Evolutionary conservation across 805 yeast genomes (phyloP).

Genomic region (Myxozyma vanderwaltii): DNA sequence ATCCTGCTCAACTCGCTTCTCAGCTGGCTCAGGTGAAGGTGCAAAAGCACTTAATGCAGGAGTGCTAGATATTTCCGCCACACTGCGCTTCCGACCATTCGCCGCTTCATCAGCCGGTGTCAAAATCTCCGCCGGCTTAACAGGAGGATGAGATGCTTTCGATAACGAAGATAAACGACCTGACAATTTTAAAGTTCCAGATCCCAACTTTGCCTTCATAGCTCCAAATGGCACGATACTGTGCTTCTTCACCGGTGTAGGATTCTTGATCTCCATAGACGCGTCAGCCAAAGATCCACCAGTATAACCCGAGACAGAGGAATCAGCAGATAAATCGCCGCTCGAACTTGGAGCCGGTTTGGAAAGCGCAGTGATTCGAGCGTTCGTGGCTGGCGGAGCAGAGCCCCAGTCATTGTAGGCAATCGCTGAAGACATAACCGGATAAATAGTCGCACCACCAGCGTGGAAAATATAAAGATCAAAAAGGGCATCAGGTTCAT

Average conservation of each 20-base stretch:
- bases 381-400: conserved; percentile 9
- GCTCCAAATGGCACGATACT: conserved; percentile 23
- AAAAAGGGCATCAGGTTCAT: conserved; percentile 15
- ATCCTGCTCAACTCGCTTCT: conserved; percentile 13
- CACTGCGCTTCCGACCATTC: conserved; percentile 9
- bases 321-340: background rate
- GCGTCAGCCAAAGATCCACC: background rate
- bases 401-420: conserved; percentile 20
- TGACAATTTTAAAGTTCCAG: background rate
- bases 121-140: background rate
- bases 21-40: conserved; percentile 8
- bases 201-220: conserved; percentile 15
- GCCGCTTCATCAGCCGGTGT: conserved; percentile 1
- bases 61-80: conserved; percentile 12
- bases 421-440: conserved; percentile 13
- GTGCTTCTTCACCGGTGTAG: conserved; percentile 19
- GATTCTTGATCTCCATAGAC: background rate
- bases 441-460: conserved; percentile 28
- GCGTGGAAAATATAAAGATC: conserved; percentile 26
- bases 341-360: background rate
- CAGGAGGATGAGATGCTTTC: background rate
- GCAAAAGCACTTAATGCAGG: conserved; percentile 7
- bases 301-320: background rate
- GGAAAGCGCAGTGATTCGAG: background rate
- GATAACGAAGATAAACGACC: background rate